Conservation (phyloP, 2,329 filamentous ascomycete species). For the Nannizziopsis barbatae region DNA sequence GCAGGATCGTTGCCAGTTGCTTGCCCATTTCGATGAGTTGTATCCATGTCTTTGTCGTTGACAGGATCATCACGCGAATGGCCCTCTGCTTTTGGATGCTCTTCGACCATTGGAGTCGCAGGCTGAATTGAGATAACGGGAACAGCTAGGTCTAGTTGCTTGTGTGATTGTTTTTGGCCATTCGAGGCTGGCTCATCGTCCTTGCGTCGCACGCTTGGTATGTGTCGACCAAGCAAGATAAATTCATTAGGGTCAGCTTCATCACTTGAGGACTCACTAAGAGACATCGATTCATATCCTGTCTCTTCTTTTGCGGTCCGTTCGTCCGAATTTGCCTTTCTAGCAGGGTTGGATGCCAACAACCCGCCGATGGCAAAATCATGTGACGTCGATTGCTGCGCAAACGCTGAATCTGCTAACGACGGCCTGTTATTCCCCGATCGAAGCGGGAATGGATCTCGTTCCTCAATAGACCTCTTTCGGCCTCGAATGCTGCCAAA, state of each 20-base stretch:
- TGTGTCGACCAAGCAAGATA: neutral
- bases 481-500: conserved; percentile 52
- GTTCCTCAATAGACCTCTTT: conserved; percentile 20
- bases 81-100: conserved; percentile 29
- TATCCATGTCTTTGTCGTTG: neutral
- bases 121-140: conserved; percentile 39
- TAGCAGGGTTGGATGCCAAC: conserved; percentile 27
- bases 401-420: conserved; percentile 21
- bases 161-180: neutral
- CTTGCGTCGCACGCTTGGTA: neutral
- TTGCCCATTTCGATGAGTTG: neutral
- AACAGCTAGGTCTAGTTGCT: conserved; percentile 15
- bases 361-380: conserved; percentile 44
- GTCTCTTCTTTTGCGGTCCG: conserved; percentile 58
- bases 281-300: conserved; percentile 52
- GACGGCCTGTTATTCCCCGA: conserved; percentile 2
- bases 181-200: neutral
- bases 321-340: conserved; percentile 39
- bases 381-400: conserved; percentile 30
- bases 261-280: conserved; percentile 34
- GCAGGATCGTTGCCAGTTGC: neutral
- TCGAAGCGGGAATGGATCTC: conserved; percentile 20
- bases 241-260: conserved; percentile 19
- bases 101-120: conserved; percentile 38
- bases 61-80: neutral